A percentile compares a stretch with the other conserved stretches of the same genome.
Evolutionary conservation across 345 rosid genomes (phyloP).

Genomic region (Hibiscus tridactylites): DNA sequence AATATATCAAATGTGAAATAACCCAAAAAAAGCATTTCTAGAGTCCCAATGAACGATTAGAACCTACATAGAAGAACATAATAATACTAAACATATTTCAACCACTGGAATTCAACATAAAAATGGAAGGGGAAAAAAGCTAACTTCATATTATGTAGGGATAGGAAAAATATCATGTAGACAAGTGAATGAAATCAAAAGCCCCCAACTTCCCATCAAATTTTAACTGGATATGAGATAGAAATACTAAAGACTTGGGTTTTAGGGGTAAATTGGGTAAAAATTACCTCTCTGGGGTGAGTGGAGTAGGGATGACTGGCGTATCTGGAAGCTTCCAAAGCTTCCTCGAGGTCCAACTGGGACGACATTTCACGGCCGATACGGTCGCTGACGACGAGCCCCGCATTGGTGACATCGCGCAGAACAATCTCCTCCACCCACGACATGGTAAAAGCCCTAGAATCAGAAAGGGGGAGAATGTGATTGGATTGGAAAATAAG

Average conservation of each 20-base stretch:
- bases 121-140: not conserved
- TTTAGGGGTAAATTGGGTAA: not conserved
- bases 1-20: not conserved
- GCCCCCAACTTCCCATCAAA: not conserved
- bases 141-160: not conserved
- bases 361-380: constrained; percentile 73
- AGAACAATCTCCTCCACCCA: constrained; percentile 69
- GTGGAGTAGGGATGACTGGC: constrained; percentile 86
- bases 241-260: not conserved
- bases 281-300: constrained; percentile 76
- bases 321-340: constrained; percentile 86
- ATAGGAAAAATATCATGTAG: not conserved
- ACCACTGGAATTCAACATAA: not conserved
- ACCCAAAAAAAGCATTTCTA: not conserved
- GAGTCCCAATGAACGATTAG: not conserved
- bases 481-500: not conserved
- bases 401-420: constrained; percentile 83
- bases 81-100: not conserved
- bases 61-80: not conserved
- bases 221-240: not conserved
- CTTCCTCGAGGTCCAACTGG: constrained; percentile 85
- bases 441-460: constrained; percentile 37
- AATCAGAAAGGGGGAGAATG: not conserved
- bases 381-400: constrained; percentile 64
- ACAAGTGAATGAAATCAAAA: not conserved